These are phyloP conservation scores for Penicillium frequentans DNA, from an alignment of 2,329 filamentous ascomycete genomes.

Conservation along the genomic window DNA sequence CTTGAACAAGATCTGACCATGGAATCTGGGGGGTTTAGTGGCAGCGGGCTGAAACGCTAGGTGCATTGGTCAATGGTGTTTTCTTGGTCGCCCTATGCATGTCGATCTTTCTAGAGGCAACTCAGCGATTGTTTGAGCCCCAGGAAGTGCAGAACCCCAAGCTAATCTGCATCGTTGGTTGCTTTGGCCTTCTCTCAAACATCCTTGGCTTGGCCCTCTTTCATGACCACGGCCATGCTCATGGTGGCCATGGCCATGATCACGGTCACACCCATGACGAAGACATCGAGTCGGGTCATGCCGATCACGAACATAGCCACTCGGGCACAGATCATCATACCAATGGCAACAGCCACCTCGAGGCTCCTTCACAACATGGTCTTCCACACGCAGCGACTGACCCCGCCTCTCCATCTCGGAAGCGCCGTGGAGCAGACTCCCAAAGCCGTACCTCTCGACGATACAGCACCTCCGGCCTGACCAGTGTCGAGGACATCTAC, in stretches of 20 bases:
- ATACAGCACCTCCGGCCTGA: slow-evolving; percentile 54
- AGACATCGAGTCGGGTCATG: slow-evolving; percentile 44
- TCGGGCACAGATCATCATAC: slow-evolving; percentile 58
- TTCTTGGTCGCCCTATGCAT: slow-evolving; percentile 96
- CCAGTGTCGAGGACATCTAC: slow-evolving; percentile 67
- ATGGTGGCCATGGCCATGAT: slow-evolving; percentile 49
- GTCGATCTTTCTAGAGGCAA: slow-evolving; percentile 92
- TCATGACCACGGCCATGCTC: slow-evolving; percentile 72
- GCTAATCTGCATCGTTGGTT: slow-evolving; percentile 87
- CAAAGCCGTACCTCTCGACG: slow-evolving; percentile 31
- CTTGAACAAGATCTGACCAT: slow-evolving; percentile 11
- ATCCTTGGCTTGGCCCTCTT: slow-evolving; percentile 86
- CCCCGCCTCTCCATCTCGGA: slow-evolving; percentile 31
- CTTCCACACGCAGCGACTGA: slow-evolving; percentile 30
- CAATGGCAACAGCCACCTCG: slow-evolving; percentile 48
- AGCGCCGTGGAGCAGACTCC: slow-evolving; percentile 27
- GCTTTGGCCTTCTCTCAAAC: slow-evolving; percentile 81
- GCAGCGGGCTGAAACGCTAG: slow-evolving; percentile 95
- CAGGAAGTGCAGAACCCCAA: slow-evolving; percentile 82
- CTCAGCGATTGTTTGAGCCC: slow-evolving; percentile 88
- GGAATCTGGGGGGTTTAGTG: slow-evolving; percentile 56
- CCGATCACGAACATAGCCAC: slow-evolving; percentile 38
- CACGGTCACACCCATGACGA: slow-evolving; percentile 50
- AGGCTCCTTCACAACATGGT: slow-evolving; percentile 21
- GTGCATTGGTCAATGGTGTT: slow-evolving; percentile 94